Conservation (phyloP, 768 basidiomycete genomes). For the Russula compacta region DNA sequence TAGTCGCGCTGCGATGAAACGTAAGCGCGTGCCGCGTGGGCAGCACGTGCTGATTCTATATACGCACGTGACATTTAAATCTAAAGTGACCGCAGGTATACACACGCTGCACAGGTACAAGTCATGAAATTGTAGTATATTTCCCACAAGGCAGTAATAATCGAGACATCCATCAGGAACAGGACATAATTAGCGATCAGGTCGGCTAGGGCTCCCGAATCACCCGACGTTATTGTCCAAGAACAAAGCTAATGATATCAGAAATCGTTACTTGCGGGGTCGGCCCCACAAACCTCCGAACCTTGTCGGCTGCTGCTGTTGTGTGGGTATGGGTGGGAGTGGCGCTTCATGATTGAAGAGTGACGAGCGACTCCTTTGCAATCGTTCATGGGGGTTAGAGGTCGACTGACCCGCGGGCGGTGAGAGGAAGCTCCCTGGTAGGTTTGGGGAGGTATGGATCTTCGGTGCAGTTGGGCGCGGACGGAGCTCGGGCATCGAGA, state of each 20-base stretch:
- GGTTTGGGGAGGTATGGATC: not conserved
- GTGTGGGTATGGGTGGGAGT: not conserved
- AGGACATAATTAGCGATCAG: not conserved
- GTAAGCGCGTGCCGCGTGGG: no score
- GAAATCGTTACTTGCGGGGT: not conserved
- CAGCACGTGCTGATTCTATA: no score
- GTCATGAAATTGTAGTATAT: not conserved
- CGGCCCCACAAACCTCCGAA: constrained; percentile 4
- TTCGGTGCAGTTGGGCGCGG: constrained; percentile 36
- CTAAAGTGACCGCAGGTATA: no score
- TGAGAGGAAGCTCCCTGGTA: not conserved
- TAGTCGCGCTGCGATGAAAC: no score
- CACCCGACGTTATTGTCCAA: not conserved
- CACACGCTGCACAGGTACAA: no score
- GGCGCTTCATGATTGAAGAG: not conserved
- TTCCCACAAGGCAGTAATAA: not conserved
- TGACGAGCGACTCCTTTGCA: no score
- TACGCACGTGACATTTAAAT: no score
- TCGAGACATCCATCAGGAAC: not conserved
- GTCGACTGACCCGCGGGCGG: not conserved
- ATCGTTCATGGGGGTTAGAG: not conserved
- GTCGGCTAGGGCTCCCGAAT: not conserved
- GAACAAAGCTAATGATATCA: not conserved
- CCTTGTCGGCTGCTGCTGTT: not conserved
- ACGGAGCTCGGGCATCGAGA: constrained; percentile 75